Base-by-base conservation (phyloP, 139 green algal species). In the Chlorella sp. region DNA sequence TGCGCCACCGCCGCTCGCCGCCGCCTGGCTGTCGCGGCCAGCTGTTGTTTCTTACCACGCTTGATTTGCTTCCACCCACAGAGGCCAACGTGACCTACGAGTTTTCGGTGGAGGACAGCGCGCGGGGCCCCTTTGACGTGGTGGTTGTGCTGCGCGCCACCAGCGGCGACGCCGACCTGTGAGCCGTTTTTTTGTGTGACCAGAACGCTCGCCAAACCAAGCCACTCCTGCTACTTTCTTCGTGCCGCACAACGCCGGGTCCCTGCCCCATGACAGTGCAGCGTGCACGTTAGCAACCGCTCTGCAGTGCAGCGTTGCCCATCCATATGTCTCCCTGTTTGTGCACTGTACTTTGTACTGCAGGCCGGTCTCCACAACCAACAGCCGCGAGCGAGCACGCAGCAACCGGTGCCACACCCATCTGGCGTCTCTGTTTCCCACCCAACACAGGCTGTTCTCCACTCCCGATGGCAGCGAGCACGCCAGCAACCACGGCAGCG, bases 81-180 rank as follows among this genome's bases (percentile, higher is more conserved):
- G 75, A 36, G 32, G 25, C 12, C 34, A 82, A 82, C 25, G 56
- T 55, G 12, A 82, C 57, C 5, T 82, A 82, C 36, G 15, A 25
- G 26, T 82, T 82, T 21, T n/a, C 63, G 13, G 51, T 41, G 4
- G 75, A 26, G 17, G 36, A 36, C 21, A 60, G 23, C 38, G 56
- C 16, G 36, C 17, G 36, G 1, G 75, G 30, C 5, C 28, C 75
- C 4, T 82, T 82, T 38, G 75, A 82, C 23, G 32, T 82, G 34
- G 75, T 82, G 56, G 0, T 82, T 21, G 55, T 60, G 1, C 56
- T 82, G 34, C 57, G 70, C 57, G 38, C 75, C 34, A 36, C 55
- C 21, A 65, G n/a, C 20, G 75, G 75, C 15, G 75, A 82, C 25
- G 75, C 75, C 9, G 75, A 82, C 56, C 57, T 82, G 75, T 82